Conservation (phyloP, 306 rosid genomes). For the Pyrus bretschneideri region DNA sequence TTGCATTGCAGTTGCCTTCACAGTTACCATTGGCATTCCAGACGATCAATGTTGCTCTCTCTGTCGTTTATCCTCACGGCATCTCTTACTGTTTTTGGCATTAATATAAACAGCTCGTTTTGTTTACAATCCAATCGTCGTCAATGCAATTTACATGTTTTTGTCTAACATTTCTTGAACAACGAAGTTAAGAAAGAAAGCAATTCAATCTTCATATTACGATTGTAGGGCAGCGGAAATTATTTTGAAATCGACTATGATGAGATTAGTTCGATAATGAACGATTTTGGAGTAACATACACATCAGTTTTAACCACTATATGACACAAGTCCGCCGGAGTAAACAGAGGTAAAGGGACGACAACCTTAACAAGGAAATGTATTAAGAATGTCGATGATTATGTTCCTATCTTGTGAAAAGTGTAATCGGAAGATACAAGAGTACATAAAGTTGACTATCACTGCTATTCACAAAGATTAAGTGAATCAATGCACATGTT, state of each 20-base stretch:
- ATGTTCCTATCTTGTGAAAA: not conserved
- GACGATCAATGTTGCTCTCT: not conserved
- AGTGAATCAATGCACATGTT: constrained; percentile 4
- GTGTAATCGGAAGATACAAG: not conserved
- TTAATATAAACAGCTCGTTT: not conserved
- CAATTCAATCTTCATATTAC: too few species aligned
- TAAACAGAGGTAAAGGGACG: not conserved
- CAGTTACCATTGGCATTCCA: not conserved
- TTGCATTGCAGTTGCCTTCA: not conserved
- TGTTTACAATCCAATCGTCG: not conserved
- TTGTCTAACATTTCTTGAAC: too few species aligned
- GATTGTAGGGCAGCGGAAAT: not conserved
- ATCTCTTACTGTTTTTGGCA: not conserved
- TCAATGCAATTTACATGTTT: not conserved
- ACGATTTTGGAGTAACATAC: not conserved
- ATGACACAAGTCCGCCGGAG: not conserved
- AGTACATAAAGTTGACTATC: not conserved
- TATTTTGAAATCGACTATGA: not conserved
- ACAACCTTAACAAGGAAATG: not conserved
- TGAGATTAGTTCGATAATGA: not conserved
- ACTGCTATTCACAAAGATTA: constrained; percentile 11
- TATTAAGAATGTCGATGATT: not conserved
- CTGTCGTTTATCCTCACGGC: not conserved
- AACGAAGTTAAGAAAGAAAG: too few species aligned
- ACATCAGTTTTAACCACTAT: not conserved